These are phyloP conservation scores for Candida manassasensis DNA, from an alignment of 805 yeast species.

Conservation along the genomic window DNA sequence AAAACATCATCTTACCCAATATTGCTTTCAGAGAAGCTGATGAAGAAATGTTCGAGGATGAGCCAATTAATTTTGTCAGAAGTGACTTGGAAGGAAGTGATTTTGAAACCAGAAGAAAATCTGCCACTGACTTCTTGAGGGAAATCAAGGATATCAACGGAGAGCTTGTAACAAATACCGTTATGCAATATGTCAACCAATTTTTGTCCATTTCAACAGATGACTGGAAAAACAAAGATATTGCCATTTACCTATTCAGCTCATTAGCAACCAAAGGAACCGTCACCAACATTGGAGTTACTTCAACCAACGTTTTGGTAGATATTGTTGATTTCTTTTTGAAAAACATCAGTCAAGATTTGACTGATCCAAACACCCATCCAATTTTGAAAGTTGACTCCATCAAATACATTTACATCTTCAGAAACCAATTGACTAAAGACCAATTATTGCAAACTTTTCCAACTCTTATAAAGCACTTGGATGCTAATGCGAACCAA, in stretches of 20 bases:
- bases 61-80: constrained; percentile 88
- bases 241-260: constrained; percentile 80
- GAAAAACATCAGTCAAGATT: constrained; percentile 75
- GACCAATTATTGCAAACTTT: constrained; percentile 74
- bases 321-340: constrained; percentile 86
- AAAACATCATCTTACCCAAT: constrained; percentile 84
- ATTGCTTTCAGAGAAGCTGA: constrained; percentile 81
- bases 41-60: constrained; percentile 93
- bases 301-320: constrained; percentile 76
- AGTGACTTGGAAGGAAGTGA: constrained; percentile 95
- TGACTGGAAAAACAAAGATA: constrained; percentile 83
- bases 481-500: constrained; percentile 50
- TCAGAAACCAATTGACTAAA: constrained; percentile 89
- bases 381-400: constrained; percentile 90
- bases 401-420: constrained; percentile 80
- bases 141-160: constrained; percentile 80
- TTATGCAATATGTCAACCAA: constrained; percentile 64
- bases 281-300: constrained; percentile 80
- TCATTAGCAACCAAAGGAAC: constrained; percentile 90
- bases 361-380: constrained; percentile 46
- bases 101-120: constrained; percentile 84
- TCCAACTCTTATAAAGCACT: constrained; percentile 70
- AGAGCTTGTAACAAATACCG: constrained; percentile 65
- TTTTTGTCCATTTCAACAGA: constrained; percentile 52
- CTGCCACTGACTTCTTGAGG: constrained; percentile 88